phyloP scores from a whole-genome alignment of 768 basidiomycete species.

The Panaeolus cyanescens region DNA sequence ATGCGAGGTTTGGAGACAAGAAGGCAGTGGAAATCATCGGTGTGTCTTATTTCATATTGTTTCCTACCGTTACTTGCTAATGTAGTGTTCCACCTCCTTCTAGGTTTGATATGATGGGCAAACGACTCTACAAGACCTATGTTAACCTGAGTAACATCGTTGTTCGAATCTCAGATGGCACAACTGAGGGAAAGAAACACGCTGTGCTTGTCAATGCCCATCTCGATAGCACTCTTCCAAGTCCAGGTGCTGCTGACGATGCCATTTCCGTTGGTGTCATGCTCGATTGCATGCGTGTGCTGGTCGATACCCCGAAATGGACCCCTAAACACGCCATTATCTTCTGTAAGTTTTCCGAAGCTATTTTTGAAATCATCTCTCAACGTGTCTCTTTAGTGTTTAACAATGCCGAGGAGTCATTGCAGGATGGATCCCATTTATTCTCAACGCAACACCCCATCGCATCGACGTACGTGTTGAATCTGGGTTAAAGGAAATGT shows the following conservation, averaged over 20 bases:
- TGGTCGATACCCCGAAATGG: constrained; percentile 68
- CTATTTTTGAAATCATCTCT: background rate
- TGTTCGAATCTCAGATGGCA: constrained; percentile 82
- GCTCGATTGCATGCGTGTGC: constrained; percentile 84
- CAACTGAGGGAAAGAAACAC: constrained; percentile 70
- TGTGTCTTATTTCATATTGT: constrained; percentile 36
- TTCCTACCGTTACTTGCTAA: background rate
- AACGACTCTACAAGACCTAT: constrained; percentile 84
- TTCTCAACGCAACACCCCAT: constrained; percentile 88
- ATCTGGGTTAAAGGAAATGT: background rate
- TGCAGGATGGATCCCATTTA: constrained; percentile 94
- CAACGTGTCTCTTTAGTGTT: constrained; percentile 60
- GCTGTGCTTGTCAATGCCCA: constrained; percentile 89
- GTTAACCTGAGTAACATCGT: constrained; percentile 88
- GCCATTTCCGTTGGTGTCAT: constrained; percentile 87
- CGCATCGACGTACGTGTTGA: constrained; percentile 60
- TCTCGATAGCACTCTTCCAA: constrained; percentile 87
- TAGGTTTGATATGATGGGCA: constrained; percentile 92
- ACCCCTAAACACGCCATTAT: constrained; percentile 77
- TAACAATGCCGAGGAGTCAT: constrained; percentile 92
- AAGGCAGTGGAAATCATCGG: constrained; percentile 88
- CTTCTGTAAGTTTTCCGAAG: constrained; percentile 60
- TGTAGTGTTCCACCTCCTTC: background rate
- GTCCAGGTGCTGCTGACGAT: constrained; percentile 89
- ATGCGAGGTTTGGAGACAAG: constrained; percentile 91